phyloP scores from a whole-genome alignment of 1,284 basidiomycete genomes.

The Puccinia novopanici region DNA sequence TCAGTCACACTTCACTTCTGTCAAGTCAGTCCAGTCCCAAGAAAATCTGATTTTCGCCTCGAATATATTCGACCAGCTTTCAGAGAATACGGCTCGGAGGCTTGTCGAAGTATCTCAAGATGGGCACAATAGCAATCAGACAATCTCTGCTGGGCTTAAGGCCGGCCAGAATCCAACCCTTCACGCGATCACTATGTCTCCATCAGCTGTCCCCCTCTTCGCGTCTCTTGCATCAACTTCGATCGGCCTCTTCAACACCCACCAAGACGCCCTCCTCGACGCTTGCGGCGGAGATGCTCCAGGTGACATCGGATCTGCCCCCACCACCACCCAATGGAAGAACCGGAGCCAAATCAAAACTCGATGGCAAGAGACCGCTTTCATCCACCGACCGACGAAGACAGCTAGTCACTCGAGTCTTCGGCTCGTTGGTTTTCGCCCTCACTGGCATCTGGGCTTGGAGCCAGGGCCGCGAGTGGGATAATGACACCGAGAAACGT shows the following conservation, averaged over 20 bases:
- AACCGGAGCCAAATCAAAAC: conserved; percentile 58
- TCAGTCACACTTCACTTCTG: background rate
- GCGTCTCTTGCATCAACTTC: conserved; percentile 9
- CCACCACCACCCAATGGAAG: conserved; percentile 52
- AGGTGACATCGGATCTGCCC: conserved; percentile 53
- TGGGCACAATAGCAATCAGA: conserved; percentile 13
- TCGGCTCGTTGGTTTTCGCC: conserved; percentile 53
- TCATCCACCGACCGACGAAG: conserved; percentile 59
- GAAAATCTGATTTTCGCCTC: background rate
- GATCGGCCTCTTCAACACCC: conserved; percentile 14
- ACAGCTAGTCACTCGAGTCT: conserved; percentile 54
- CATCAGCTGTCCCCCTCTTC: background rate
- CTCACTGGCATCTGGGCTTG: conserved; percentile 54
- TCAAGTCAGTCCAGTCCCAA: background rate
- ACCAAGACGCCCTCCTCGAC: conserved; percentile 36
- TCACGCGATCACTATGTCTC: background rate
- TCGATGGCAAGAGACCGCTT: conserved; percentile 56
- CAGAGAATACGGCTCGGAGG: background rate
- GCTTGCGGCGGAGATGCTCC: conserved; percentile 43
- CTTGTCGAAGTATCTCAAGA: background rate
- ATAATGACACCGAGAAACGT: conserved; percentile 52
- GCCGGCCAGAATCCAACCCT: background rate
- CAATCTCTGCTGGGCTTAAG: background rate
- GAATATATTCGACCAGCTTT: background rate
- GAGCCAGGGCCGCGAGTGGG: conserved; percentile 58